Evolutionary conservation across 768 basidiomycete species (phyloP), one percentile per base, ranked within the genome.

Genomic region (Hericium alpestre): DNA sequence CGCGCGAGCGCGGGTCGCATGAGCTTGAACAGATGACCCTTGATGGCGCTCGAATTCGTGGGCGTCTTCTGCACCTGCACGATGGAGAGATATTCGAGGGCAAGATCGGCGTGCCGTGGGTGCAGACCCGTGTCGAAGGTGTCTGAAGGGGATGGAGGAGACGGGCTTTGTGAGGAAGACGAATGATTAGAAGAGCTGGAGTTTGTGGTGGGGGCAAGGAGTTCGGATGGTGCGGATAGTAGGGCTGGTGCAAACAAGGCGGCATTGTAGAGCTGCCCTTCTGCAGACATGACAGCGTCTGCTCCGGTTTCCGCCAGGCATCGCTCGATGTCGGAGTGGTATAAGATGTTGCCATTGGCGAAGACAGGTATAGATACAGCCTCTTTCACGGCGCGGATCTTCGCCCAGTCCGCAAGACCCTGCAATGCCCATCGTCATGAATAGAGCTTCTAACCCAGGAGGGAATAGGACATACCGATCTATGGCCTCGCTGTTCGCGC

Each of bases 271-370:
- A 99, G 74, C 60, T 94, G 86, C 0, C 91, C 94, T 72, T 96
- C 96, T 1, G 94, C 96, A 46, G 83, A 86, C 93, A 97, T 96
- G 57, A 98, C 84, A 0, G 83, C 95, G 65, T 96, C 93, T 6
- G 83, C 87, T 13, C 93, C 91, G 0, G 96, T 99, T 51, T 81
- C 80, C 22, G 79, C 78, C 37, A 99, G 72, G 69, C 93, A 97
- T 11, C 75, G 73, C 53, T 78, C 76, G 50, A 97, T 80, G 69
- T 98, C 94, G n/a, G 82, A 77, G 47, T 86, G 79, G 68, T 85
- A 91, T 12, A 97, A 82, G 58, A 97, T 82, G 69, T 97, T 98
- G 27, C 96, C 96, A 69, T 99, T 99, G 0, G 95, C 94, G 67
- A 99, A 90, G 4, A 99, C 93, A 3, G 94, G 95, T 0, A 99